A percentile compares a stretch with the other conserved stretches of the same genome.
phyloP scores from a whole-genome alignment of 2,329 filamentous ascomycete species.

The Trichoderma koningii region DNA sequence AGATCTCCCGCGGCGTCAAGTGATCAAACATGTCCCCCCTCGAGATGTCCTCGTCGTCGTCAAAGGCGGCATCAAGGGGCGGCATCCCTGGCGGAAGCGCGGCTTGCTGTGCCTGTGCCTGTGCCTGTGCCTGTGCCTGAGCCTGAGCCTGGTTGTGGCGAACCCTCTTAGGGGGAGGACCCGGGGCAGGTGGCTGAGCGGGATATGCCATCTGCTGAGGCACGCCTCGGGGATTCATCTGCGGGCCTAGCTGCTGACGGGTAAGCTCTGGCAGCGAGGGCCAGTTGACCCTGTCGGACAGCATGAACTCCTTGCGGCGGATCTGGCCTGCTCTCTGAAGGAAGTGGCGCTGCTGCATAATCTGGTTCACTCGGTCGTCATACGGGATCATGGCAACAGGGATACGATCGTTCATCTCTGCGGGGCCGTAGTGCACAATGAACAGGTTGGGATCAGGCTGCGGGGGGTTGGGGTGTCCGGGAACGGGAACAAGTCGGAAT shows the following conservation, averaged over 20 bases:
- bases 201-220: slow-evolving; percentile 66
- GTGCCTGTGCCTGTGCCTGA: slow-evolving; percentile 40
- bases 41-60: slow-evolving; percentile 88
- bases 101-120: slow-evolving; percentile 37
- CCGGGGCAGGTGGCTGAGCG: slow-evolving; percentile 49
- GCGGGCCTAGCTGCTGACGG: slow-evolving; percentile 53
- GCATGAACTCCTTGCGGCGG: slow-evolving; percentile 89
- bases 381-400: slow-evolving; percentile 68
- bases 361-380: slow-evolving; percentile 60
- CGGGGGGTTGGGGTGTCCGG: slow-evolving; percentile 68
- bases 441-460: slow-evolving; percentile 80
- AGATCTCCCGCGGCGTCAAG: slow-evolving; percentile 86
- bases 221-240: slow-evolving; percentile 50
- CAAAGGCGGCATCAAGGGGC: slow-evolving; percentile 54
- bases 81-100: slow-evolving; percentile 37
- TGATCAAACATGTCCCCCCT: slow-evolving; percentile 88
- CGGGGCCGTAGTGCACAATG: slow-evolving; percentile 85
- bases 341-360: slow-evolving; percentile 63
- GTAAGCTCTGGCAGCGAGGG: slow-evolving; percentile 69
- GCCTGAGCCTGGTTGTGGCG: slow-evolving; percentile 48
- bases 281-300: slow-evolving; percentile 88
- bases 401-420: slow-evolving; percentile 72
- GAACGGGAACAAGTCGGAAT: slow-evolving; percentile 78
- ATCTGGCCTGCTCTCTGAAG: slow-evolving; percentile 78
- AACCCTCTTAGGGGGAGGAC: slow-evolving; percentile 58